Evolutionary conservation across 768 basidiomycete genomes (phyloP), one percentile per base, ranked within the genome.

Genomic region (Termitomyces sp.): DNA sequence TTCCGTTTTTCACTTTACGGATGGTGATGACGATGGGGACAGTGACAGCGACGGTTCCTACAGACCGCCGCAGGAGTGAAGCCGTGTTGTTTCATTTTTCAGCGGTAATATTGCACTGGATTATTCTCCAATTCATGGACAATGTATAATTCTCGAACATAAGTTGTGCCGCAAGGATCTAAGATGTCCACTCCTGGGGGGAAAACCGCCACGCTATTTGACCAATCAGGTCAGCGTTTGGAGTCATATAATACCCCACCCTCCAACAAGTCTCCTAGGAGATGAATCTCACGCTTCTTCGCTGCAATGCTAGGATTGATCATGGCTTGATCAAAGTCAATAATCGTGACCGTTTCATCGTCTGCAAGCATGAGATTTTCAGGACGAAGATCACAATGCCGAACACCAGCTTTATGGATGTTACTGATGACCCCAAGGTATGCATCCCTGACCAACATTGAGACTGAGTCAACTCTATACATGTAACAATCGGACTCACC

Each of bases 251-350:
- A 9, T 24, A 24, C 13, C 22, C 57, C 57, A 33, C 57, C 57
- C 16, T 49, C 38, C 22, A 58, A 28, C 18, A 58, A 16, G 35
- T 58, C 48, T 11, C 6, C 9, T 2, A 58, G 38, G 24, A 58
- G 46, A 38, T 20, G 13, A 22, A 53, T 42, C 33, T 55, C 59
- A 13, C 53, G 59, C 15, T 40, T 55, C 45, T 54, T 54, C n/a
- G 44, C 59, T n/a, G 20, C 16, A 20, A 6, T 16, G 7, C 32
- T 46, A 28, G 60, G 13, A 20, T 56, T n/a, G 8, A 56, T 57
- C 13, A 8, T 42, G 9, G 63, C 63, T 28, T 49, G 59, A 53
- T 66, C 65, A 55, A 66, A 66, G 39, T 66, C 65, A 15, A 64
- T 59, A 7, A 66, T 57, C 9, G 52, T 32, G 22, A 59, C 51